These are phyloP conservation scores for Trichoderma virens DNA, from an alignment of 495 filamentous ascomycete species.

Conservation along the genomic window DNA sequence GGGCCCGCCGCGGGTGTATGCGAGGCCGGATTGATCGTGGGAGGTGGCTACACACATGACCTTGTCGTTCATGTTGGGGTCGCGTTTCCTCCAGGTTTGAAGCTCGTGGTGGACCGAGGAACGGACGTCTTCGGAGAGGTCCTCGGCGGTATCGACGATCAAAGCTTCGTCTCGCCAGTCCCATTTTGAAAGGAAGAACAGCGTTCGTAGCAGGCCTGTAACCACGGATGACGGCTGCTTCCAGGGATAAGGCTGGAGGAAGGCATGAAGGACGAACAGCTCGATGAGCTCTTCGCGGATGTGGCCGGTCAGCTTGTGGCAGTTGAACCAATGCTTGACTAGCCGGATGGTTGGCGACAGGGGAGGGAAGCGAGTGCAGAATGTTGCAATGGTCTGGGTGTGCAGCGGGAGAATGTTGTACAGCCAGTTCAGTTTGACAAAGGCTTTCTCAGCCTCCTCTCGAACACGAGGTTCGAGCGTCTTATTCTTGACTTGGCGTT, in stretches of 20 bases:
- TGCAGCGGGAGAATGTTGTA: conserved; percentile 70
- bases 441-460: conserved; percentile 57
- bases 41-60: conserved; percentile 77
- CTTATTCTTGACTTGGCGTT: conserved; percentile 69
- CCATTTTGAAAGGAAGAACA: conserved; percentile 73
- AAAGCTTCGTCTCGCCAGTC: conserved; percentile 83
- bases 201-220: conserved; percentile 72
- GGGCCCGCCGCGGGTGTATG: conserved; percentile 61
- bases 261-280: conserved; percentile 63
- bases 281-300: conserved; percentile 77
- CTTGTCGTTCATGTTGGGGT: conserved; percentile 78
- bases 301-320: conserved; percentile 69
- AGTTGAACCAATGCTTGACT: conserved; percentile 80
- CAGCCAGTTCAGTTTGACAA: conserved; percentile 60
- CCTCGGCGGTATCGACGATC: conserved; percentile 61
- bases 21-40: conserved; percentile 64
- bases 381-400: conserved; percentile 67
- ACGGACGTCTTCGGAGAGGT: conserved; percentile 47
- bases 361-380: conserved; percentile 72
- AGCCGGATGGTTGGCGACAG: conserved; percentile 83
- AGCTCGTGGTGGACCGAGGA: conserved; percentile 60
- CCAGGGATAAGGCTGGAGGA: conserved; percentile 81
- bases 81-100: conserved; percentile 72
- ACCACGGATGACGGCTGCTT: conserved; percentile 65
- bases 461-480: conserved; percentile 49